Evolutionary conservation across 164 flowering plant genomes (phyloP).

Genomic region (Akebia trifoliata): DNA sequence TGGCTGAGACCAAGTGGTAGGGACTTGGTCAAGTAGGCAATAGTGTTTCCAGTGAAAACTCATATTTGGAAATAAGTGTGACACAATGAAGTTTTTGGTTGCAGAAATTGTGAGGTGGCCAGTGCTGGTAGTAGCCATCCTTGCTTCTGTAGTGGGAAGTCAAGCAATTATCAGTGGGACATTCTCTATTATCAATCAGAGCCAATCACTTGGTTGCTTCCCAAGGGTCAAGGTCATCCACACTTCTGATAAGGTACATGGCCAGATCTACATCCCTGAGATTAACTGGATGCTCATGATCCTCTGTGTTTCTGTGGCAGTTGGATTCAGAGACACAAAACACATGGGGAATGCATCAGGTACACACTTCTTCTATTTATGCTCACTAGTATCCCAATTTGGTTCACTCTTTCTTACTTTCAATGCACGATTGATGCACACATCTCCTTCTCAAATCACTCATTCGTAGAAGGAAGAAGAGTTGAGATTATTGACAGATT

Average conservation of each 20-base stretch:
- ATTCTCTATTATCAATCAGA: conserved; percentile 96
- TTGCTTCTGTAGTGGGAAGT: conserved; percentile 97
- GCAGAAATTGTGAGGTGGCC: conserved; percentile 82
- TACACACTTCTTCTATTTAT: conserved; percentile 10
- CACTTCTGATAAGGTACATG: conserved; percentile 84
- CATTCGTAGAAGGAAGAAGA: too few relatives aligned
- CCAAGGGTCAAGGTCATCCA: conserved; percentile 93
- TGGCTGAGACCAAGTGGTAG: too few relatives aligned
- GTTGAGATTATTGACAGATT: too few relatives aligned
- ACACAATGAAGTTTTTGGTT: conserved; percentile 2
- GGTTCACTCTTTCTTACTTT: not conserved
- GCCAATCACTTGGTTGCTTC: conserved; percentile 93
- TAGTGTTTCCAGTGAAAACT: not conserved
- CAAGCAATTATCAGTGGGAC: conserved; percentile 98
- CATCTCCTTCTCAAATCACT: too few relatives aligned
- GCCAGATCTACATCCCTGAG: conserved; percentile 87
- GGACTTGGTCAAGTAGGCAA: conserved; percentile 1
- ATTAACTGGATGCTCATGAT: conserved; percentile 89
- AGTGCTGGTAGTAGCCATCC: conserved; percentile 69
- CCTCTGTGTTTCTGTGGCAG: conserved; percentile 86
- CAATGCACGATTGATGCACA: not conserved
- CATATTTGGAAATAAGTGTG: not conserved
- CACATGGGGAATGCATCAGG: conserved; percentile 96
- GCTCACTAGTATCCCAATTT: not conserved
- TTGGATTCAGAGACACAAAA: conserved; percentile 87